Evolutionary conservation across 2,329 filamentous ascomycete genomes (phyloP), one percentile per base, ranked within the genome.

Genomic region (Colletotrichum lini): DNA sequence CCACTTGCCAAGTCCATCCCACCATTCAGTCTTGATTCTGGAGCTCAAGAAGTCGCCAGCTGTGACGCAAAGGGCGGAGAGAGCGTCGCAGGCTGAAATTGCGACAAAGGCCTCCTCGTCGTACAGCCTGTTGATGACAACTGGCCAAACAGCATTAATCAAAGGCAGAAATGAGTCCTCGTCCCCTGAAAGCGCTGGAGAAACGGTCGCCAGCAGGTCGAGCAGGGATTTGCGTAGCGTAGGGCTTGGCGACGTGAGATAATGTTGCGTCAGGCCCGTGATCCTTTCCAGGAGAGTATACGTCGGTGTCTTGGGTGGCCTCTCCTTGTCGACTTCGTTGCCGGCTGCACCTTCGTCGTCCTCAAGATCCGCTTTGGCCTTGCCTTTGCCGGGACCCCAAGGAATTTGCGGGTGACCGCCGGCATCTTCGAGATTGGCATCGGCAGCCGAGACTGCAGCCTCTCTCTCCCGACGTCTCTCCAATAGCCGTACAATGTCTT

Each of bases 71-170:
- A 98, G 86, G 13, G 87, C 84, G 2, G 84, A 84, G 3, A 98
- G 84, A 0, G 94, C 89, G 16, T 90, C 86, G 70, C 94, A 91
- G 7, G 94, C 91, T 18, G 91, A 89, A 10, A 92, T 87, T 2
- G 89, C 88, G 12, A 98, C 89, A 77, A 91, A 93, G 0, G 89
- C 83, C 79, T 94, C 91, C 4, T 82, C 74, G 73, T 94, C 93
- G 74, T 90, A 88, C 7, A 94, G 84, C 30, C 91, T 87, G n/a
- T 87, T 85, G 2, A 92, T 83, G 6, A 98, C 84, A 8, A 97
- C 92, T 0, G 95, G 95, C 96, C 96, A 99, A 9, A 98, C 85
- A 3, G 93, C 92, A 80, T 98, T 96, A 75, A 98, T 91, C 0
- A 98, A 87, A 0, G 96, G 96, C 2, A 99, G 83, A 79, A 98